These are phyloP conservation scores for Metschnikowia matae DNA, from an alignment of 805 yeast species.

Conservation along the genomic window DNA sequence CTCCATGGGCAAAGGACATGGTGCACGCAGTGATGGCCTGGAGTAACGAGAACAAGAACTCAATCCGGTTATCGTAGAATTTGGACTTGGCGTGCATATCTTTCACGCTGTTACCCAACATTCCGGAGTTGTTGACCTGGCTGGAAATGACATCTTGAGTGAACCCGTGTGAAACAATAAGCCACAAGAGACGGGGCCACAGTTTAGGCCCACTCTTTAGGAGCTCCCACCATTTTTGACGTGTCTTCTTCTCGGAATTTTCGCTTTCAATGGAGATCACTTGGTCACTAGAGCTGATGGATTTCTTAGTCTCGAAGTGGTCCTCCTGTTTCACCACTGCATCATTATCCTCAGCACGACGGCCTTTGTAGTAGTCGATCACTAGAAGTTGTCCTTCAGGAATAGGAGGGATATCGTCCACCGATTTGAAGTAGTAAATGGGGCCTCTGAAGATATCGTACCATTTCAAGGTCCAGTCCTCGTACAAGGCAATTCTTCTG, in stretches of 20 bases:
- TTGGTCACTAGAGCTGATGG: constrained; percentile 10
- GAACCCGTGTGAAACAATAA: constrained; percentile 55
- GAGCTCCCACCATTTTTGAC: constrained; percentile 39
- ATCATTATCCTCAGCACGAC: constrained; percentile 31
- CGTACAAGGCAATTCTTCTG: constrained; percentile 52
- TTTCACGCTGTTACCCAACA: constrained; percentile 44
- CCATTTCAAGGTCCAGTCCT: constrained; percentile 64
- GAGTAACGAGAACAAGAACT: constrained; percentile 60
- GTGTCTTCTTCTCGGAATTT: constrained; percentile 33
- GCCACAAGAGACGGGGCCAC: constrained; percentile 52
- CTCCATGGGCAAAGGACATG: constrained; percentile 80
- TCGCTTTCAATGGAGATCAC: constrained; percentile 15
- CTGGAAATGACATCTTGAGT: constrained; percentile 55
- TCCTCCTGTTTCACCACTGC: constrained; percentile 17
- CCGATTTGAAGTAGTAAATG: constrained; percentile 46
- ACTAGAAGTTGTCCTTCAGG: constrained; percentile 55
- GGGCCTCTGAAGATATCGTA: constrained; percentile 59
- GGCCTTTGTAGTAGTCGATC: constrained; percentile 64
- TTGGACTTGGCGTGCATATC: constrained; percentile 55
- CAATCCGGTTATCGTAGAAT: constrained; percentile 67
- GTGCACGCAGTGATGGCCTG: constrained; percentile 74
- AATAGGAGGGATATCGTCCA: constrained; percentile 60
- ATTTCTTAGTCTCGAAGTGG: constrained; percentile 10
- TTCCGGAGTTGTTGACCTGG: constrained; percentile 40
- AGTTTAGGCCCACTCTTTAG: constrained; percentile 43